Base-by-base conservation (phyloP, 768 basidiomycete species). In the Tremella mesenterica region DNA sequence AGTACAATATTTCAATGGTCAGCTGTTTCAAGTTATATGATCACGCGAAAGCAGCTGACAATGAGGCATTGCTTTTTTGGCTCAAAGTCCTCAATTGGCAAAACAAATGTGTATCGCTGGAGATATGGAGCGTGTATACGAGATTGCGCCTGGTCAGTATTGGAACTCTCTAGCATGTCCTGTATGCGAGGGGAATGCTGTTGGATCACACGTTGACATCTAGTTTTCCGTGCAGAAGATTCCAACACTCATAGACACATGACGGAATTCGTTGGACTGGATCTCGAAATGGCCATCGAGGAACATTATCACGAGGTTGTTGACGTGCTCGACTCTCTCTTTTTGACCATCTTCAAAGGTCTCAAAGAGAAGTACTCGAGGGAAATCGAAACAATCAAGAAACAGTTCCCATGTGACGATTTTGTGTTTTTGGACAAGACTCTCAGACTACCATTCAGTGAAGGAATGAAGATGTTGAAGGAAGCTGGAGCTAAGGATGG, bases 41-140 rank as follows among this genome's bases (percentile, higher is more conserved):
- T 34, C 4, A 14, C 18, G 18, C 21, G 1, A n/a, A 7, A 23
- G 3, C 26, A 30, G 34, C 58, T 45, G 33, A 31, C 12, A 33
- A 20, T 43, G 60, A 93, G 91, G 88, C 27, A 81, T 74, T 61
- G 95, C 95, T 2, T 99, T 80, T 78, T 81, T 99, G 34, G 95
- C 95, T 18, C 95, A 99, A 73, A 91, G 88, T 33, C 95, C 95
- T 34, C 95, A 99, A 70, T 79, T 97, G 14, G 88, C 91, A 47
- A 99, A 99, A 75, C 95, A 99, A 75, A 99, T 99, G 95, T 88
- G 86, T 56, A 97, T 99, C 64, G 90, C 95, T 29, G 91, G 89
- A 50, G 95, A 97, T 76, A 91, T 97, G 70, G 95, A 97, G 74
- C 82, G 90, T 28, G 95, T 99, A 7, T 99, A 92, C 75, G 95